Percentiles rank a stretch among this genome's conserved stretches.
These are phyloP conservation scores for Neurospora hispaniola DNA, from an alignment of 495 filamentous ascomycete genomes.

Conservation along the genomic window DNA sequence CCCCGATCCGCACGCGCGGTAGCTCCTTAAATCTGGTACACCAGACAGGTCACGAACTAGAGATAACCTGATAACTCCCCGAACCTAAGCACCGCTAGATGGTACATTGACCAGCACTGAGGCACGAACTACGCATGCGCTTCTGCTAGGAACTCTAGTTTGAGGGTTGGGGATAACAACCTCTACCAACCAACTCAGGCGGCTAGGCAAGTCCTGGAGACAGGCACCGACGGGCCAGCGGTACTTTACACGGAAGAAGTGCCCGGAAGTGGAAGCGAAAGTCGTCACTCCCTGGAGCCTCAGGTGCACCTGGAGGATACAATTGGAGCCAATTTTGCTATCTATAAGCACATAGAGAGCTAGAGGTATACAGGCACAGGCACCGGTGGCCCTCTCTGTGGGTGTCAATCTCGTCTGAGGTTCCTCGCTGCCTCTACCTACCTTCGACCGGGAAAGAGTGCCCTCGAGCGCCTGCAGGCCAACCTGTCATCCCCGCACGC, in stretches of 20 bases:
- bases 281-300: background rate
- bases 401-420: background rate
- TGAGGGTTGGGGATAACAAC: background rate
- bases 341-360: background rate
- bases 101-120: background rate
- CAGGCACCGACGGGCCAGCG: background rate
- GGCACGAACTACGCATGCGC: background rate
- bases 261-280: background rate
- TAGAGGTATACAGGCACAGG: background rate
- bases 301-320: background rate
- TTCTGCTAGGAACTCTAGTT: background rate
- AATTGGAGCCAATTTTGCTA: background rate
- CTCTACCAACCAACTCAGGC: too few species aligned
- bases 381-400: background rate
- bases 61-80: background rate
- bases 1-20: background rate
- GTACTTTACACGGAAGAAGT: background rate
- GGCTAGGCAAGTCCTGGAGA: background rate
- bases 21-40: background rate
- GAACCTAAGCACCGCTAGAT: background rate
- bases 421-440: background rate
- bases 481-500: background rate
- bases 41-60: background rate
- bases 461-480: background rate
- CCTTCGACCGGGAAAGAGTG: background rate